Percentiles rank a stretch among this genome's conserved stretches.
phyloP scores from a whole-genome alignment of 352 stramenopile species.

The Pythium folliculosum region DNA sequence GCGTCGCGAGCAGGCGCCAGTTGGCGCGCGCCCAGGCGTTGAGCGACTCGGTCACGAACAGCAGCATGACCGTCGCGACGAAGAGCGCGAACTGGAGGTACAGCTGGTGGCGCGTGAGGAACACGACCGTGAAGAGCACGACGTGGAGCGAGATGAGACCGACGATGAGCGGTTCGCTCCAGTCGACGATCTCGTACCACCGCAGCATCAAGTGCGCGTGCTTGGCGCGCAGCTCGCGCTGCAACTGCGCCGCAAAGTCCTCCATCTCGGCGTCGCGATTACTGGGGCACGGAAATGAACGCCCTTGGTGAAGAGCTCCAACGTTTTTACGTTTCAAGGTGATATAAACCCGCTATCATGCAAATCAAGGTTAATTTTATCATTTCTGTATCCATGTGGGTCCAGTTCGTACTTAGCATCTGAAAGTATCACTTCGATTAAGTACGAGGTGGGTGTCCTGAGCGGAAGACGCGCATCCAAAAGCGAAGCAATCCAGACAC shows the following conservation, averaged over 20 bases:
- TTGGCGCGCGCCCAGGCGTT: conserved; percentile 64
- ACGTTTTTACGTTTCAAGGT: not conserved
- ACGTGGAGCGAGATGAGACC: conserved; percentile 59
- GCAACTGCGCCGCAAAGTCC: conserved; percentile 54
- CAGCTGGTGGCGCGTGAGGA: conserved; percentile 60
- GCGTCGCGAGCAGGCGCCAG: conserved; percentile 68
- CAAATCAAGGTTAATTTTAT: conserved; percentile 16
- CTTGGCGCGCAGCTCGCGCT: conserved; percentile 68
- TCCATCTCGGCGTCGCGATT: conserved; percentile 42
- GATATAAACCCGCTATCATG: too few relatives aligned
- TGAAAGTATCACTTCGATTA: conserved; percentile 8
- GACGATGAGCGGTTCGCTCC: conserved; percentile 71
- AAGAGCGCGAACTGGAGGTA: conserved; percentile 67
- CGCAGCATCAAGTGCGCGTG: conserved; percentile 75
- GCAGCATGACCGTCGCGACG: conserved; percentile 54
- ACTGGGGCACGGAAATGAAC: not conserved
- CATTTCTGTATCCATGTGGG: conserved; percentile 1
- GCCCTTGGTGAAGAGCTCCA: not conserved
- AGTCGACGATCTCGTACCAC: conserved; percentile 86
- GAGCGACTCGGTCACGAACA: conserved; percentile 57
- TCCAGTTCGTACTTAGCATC: conserved; percentile 8
- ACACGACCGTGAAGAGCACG: conserved; percentile 51
- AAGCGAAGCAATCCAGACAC: conserved; percentile 1
- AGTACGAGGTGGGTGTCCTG: conserved; percentile 3
- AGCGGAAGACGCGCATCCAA: not conserved